Evolutionary conservation across 176 grass and related monocot species (phyloP).

Genomic region (Aegilops umbellulata): DNA sequence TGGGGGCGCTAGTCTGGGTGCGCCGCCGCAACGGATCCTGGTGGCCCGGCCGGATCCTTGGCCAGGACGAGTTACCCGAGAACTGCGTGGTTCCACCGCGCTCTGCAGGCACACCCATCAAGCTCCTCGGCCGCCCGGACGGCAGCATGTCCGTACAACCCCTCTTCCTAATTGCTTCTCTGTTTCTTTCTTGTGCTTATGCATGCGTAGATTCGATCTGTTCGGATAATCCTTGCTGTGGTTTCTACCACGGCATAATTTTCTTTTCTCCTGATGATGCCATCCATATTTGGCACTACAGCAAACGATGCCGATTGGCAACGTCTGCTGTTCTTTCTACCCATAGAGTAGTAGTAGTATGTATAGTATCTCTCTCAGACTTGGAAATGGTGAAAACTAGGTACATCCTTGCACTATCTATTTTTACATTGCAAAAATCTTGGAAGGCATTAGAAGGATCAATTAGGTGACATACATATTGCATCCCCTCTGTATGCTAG

Average conservation of each 20-base stretch:
- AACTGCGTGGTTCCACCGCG: conserved; percentile 61
- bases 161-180: not conserved
- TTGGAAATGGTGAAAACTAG: not conserved
- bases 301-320: not conserved
- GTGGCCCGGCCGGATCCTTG: conserved; percentile 93
- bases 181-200: conserved; percentile 20
- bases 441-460: not conserved
- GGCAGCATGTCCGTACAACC: conserved; percentile 79
- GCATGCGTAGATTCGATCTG: conserved; percentile 20
- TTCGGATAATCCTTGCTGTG: not conserved
- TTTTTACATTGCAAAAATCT: not conserved
- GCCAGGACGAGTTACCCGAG: conserved; percentile 59
- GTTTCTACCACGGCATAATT: not conserved
- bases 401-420: not conserved
- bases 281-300: conserved; percentile 8
- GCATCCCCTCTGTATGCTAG: conserved; percentile 18
- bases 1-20: conserved; percentile 92
- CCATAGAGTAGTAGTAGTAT: not conserved
- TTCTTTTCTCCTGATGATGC: not conserved
- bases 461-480: not conserved
- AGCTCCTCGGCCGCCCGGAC: conserved; percentile 87
- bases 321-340: not conserved
- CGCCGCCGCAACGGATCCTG: conserved; percentile 97
- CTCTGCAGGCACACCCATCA: conserved; percentile 89
- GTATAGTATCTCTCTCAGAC: not conserved